Evolutionary conservation across 495 filamentous ascomycete species (phyloP), one percentile per base, ranked within the genome.

Genomic region (Penicillium odoratum): DNA sequence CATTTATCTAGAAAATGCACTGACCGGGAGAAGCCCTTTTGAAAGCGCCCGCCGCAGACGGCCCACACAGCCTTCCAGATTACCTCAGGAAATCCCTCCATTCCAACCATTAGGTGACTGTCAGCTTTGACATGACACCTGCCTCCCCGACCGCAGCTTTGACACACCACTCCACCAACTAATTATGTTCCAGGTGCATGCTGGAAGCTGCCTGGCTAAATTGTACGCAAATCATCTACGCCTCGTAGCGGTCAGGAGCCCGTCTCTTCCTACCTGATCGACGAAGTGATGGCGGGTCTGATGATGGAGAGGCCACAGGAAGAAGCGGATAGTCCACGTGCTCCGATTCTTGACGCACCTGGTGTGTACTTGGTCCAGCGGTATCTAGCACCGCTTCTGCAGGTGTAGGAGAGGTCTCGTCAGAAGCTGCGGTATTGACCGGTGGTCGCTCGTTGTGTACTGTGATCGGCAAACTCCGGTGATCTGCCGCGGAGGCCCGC

Each of bases 181-280:
- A 3, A 33, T 10, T 3, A 33, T 38, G 34, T 11, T 38, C 8
- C 10, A 38, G 34, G 10, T 38, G 34, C 34, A 38, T 38, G 34
- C 34, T 38, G 10, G 0, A 38, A 38, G 34, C 34, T 11, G 34
- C 10, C 34, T 38, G 34, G 34, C 34, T 38, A 38, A 7, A 38
- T 38, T 11, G 34, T 38, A 7, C 10, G 70, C 25, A 29, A 48
- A 8, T 48, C 25, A 48, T 29, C 45, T 48, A 29, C 45, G 45
- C 9, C 45, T n/a, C 25, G 45, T 48, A 48, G 13, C 45, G 45
- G 13, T 26, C 25, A 26, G 45, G 45, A 26, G 45, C 45, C 45
- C 25, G 25, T 29, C 25, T 26, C 45, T 15, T 29, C 29, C 25
- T 29, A 26, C 8, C 45, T 11, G 45, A 48, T 48, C 45, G 45